phyloP scores from a whole-genome alignment of 176 grass and related monocot species.

The Luzula sylvatica region DNA sequence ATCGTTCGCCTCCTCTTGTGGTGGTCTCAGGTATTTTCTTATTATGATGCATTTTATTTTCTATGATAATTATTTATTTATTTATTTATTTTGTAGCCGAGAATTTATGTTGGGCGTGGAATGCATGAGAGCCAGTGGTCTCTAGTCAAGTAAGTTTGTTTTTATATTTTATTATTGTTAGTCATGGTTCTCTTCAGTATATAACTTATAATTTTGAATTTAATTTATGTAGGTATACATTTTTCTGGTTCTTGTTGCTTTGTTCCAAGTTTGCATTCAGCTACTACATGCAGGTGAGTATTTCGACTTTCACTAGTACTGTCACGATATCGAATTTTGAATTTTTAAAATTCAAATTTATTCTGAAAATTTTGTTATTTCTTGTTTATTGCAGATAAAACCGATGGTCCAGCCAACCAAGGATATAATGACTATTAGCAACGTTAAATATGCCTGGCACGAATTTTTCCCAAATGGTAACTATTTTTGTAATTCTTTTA shows the following conservation, averaged over 20 bases:
- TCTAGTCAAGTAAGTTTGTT: slow-evolving; percentile 80
- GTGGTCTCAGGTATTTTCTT: slow-evolving; percentile 84
- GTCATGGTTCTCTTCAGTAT: background rate
- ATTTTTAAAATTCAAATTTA: background rate
- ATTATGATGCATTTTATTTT: slow-evolving; percentile 5
- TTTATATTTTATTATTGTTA: background rate
- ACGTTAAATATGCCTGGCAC: slow-evolving; percentile 83
- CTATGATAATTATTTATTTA: background rate
- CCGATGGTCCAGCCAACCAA: slow-evolving; percentile 86
- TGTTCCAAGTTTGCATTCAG: slow-evolving; percentile 85
- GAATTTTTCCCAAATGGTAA: slow-evolving; percentile 96
- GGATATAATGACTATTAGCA: slow-evolving; percentile 75
- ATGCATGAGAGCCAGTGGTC: slow-evolving; percentile 90
- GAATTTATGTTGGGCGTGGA: slow-evolving; percentile 96
- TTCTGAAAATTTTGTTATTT: slow-evolving; percentile 2
- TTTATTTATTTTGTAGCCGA: slow-evolving; percentile 42
- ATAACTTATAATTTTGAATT: slow-evolving; percentile 24
- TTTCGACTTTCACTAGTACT: slow-evolving; percentile 17
- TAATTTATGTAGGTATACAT: slow-evolving; percentile 53
- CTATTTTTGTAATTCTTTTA: slow-evolving; percentile 1
- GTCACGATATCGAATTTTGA: background rate
- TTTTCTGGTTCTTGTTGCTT: slow-evolving; percentile 78
- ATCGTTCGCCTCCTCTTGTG: slow-evolving; percentile 72
- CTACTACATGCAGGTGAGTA: slow-evolving; percentile 72
- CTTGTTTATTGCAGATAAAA: slow-evolving; percentile 63